Evolutionary conservation across 768 basidiomycete species (phyloP).

Genomic region (Auricularia heimuer): DNA sequence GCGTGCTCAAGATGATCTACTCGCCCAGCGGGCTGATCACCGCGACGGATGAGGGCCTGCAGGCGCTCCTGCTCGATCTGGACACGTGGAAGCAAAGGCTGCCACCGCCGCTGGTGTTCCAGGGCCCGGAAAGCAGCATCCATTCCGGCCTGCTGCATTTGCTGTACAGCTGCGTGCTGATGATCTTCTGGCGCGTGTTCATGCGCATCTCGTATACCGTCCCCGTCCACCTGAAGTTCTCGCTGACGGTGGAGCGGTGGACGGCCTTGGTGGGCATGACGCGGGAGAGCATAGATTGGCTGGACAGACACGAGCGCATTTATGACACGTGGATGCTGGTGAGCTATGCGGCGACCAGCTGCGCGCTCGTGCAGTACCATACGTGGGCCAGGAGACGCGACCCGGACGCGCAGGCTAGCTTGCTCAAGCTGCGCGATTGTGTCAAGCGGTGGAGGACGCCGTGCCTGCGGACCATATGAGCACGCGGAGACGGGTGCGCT

Average conservation of each 20-base stretch:
- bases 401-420: constrained; percentile 56
- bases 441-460: constrained; percentile 76
- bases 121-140: constrained; percentile 54
- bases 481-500: constrained; percentile 70
- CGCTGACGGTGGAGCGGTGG: constrained; percentile 75
- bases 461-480: constrained; percentile 93
- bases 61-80: constrained; percentile 52
- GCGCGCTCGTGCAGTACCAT: constrained; percentile 89
- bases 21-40: constrained; percentile 83
- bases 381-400: constrained; percentile 85
- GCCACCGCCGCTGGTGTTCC: constrained; percentile 69
- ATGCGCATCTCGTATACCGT: constrained; percentile 94
- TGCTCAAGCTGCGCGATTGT: constrained; percentile 75
- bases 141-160: constrained; percentile 77
- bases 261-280: constrained; percentile 59
- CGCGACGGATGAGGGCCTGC: constrained; percentile 72
- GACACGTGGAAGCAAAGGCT: constrained; percentile 71
- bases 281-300: constrained; percentile 81
- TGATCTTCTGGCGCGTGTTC: constrained; percentile 98
- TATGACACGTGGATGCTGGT: constrained; percentile 86
- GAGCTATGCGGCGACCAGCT: constrained; percentile 79
- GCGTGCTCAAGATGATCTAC: constrained; percentile 89
- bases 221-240: constrained; percentile 82
- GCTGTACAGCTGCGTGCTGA: constrained; percentile 79
- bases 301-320: constrained; percentile 65